Percentiles rank a stretch among this genome's conserved stretches.
phyloP scores from a whole-genome alignment of 495 filamentous ascomycete genomes.

The Aspergillus ostianus region DNA sequence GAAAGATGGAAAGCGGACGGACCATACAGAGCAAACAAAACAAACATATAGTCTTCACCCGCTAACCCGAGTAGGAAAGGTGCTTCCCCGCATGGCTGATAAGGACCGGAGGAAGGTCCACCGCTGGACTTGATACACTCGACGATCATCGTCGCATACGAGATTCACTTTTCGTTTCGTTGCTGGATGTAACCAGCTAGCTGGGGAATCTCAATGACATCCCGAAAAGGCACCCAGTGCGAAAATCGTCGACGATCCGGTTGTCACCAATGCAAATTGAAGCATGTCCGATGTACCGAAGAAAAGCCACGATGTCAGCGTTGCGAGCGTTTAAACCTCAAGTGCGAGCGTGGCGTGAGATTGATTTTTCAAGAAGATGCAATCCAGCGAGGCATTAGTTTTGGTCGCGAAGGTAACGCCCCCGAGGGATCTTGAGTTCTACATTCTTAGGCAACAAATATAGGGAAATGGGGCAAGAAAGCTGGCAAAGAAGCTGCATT shows the following conservation, averaged over 20 bases:
- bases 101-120: not conserved
- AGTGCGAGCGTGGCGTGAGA: slow-evolving; percentile 17
- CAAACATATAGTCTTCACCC: not conserved
- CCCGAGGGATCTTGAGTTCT: not conserved
- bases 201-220: not conserved
- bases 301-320: slow-evolving; percentile 17
- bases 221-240: slow-evolving; percentile 7
- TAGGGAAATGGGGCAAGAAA: not conserved
- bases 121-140: not conserved
- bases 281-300: slow-evolving; percentile 24
- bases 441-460: not conserved
- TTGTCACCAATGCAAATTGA: slow-evolving; percentile 21
- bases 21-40: no score
- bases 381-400: slow-evolving; percentile 18
- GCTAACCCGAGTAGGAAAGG: slow-evolving; percentile 1
- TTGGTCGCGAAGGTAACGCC: slow-evolving; percentile 19
- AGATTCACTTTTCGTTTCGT: not conserved
- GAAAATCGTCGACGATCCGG: slow-evolving; percentile 21
- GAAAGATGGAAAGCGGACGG: no score
- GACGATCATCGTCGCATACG: not conserved
- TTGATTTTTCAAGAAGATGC: slow-evolving; percentile 23
- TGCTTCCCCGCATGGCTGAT: slow-evolving; percentile 2
- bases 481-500: slow-evolving; percentile 5
- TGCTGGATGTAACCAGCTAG: not conserved
- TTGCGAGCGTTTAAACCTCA: slow-evolving; percentile 13